Conservation (phyloP, 1,284 basidiomycete species). For the Boletus sp. region DNA sequence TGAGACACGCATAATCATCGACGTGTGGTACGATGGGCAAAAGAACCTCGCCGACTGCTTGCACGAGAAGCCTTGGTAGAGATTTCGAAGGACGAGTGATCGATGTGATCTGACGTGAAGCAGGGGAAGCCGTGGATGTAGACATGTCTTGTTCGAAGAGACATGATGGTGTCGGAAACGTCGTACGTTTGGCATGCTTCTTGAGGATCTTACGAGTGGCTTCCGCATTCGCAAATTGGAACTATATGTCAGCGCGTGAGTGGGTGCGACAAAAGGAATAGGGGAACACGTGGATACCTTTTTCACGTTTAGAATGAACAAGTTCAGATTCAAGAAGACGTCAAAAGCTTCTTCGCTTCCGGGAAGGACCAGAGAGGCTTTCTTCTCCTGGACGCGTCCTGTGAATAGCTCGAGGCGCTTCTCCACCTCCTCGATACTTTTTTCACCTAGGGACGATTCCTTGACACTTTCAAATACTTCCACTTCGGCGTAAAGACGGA, state of each 20-base stretch:
- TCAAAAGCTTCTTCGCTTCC: constrained; percentile 68
- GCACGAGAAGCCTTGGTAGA: constrained; percentile 77
- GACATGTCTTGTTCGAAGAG: constrained; percentile 18
- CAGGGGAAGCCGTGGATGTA: constrained; percentile 5
- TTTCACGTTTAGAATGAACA: constrained; percentile 81
- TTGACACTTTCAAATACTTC: constrained; percentile 82
- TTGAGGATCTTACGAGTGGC: constrained; percentile 90
- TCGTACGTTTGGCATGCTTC: constrained; percentile 90
- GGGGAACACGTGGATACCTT: constrained; percentile 46
- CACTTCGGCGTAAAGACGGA: constrained; percentile 81
- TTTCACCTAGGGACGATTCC: constrained; percentile 76
- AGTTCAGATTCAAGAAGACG: constrained; percentile 78
- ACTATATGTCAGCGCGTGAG: constrained; percentile 37
- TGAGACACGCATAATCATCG: constrained; percentile 75
- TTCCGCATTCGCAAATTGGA: constrained; percentile 84
- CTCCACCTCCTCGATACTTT: constrained; percentile 73
- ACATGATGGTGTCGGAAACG: constrained; percentile 47
- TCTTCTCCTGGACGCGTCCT: constrained; percentile 55
- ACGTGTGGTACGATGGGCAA: constrained; percentile 81
- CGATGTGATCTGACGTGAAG: constrained; percentile 22
- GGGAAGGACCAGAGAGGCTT: constrained; percentile 57
- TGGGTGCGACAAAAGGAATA: neutral
- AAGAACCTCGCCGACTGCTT: constrained; percentile 81
- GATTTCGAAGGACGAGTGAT: constrained; percentile 38
- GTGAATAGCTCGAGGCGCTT: constrained; percentile 68